Percentiles rank a stretch among this genome's conserved stretches.
These are phyloP conservation scores for Cryptosporidium viatorum DNA, from an alignment of 169 alveolate genomes.

Conservation along the genomic window DNA sequence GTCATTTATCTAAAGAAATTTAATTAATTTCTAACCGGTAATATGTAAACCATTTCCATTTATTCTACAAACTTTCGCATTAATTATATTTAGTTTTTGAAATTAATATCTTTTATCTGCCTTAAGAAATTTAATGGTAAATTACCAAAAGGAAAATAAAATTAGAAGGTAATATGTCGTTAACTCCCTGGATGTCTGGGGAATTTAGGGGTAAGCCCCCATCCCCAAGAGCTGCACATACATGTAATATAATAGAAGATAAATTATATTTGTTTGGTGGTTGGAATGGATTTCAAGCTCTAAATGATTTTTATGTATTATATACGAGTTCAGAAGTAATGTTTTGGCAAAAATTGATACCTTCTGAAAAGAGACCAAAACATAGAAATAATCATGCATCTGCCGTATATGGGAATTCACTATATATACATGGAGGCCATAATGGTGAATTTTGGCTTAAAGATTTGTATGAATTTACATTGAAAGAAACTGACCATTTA, in stretches of 20 bases:
- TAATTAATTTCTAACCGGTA: not conserved
- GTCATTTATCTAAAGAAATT: not conserved
- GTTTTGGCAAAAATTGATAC: conserved; percentile 80
- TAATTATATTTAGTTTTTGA: too few relatives aligned
- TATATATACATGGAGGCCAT: conserved; percentile 82
- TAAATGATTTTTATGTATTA: conserved; percentile 82
- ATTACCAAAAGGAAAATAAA: not conserved
- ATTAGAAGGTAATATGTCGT: not conserved
- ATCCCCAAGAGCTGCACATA: conserved; percentile 84
- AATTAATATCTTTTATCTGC: not conserved
- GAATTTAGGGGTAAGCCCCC: conserved; percentile 81
- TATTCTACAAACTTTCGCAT: not conserved
- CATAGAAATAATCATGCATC: conserved; percentile 83
- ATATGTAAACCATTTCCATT: too few relatives aligned
- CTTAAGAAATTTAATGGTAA: not conserved
- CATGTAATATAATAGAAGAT: conserved; percentile 81
- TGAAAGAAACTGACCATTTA: conserved; percentile 48
- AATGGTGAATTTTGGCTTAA: conserved; percentile 81
- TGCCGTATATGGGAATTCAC: conserved; percentile 72
- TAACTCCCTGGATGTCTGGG: conserved; percentile 70
- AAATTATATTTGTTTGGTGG: conserved; percentile 82
- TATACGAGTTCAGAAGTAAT: conserved; percentile 76
- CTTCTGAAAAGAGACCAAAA: conserved; percentile 76
- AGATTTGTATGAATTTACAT: conserved; percentile 81
- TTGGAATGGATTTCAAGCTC: conserved; percentile 82